These are phyloP conservation scores for Eucalyptus decipiens DNA, from an alignment of 345 rosid genomes.

Conservation along the genomic window DNA sequence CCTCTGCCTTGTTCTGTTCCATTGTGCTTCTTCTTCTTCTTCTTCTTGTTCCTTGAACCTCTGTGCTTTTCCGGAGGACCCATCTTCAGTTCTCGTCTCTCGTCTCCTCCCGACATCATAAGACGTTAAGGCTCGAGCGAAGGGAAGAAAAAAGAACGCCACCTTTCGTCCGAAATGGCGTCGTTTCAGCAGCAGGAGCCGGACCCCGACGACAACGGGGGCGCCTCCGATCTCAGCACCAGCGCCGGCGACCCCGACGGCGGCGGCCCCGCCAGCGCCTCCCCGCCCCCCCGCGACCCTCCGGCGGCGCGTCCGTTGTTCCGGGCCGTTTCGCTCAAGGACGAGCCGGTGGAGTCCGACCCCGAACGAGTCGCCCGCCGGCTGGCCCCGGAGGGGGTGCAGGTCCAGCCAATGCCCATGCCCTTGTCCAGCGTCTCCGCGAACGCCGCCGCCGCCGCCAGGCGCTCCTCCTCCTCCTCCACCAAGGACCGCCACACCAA, in stretches of 20 bases:
- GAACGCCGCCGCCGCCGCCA: not conserved
- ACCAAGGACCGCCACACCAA: conserved; percentile 49
- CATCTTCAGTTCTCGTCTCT: not conserved
- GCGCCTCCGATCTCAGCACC: conserved; percentile 28
- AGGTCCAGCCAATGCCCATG: not conserved
- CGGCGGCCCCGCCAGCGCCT: not conserved
- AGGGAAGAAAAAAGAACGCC: not conserved
- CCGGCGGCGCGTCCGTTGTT: not conserved
- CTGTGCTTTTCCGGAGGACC: not conserved
- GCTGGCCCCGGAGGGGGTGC: conserved; percentile 5
- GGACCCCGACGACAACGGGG: conserved; percentile 15
- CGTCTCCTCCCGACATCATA: not conserved
- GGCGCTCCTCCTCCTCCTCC: conserved; percentile 8
- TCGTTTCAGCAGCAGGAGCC: not conserved
- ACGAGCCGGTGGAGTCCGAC: conserved; percentile 21
- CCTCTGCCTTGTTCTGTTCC: not conserved
- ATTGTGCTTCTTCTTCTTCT: not conserved
- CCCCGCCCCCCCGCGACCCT: not conserved
- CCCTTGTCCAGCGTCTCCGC: not conserved
- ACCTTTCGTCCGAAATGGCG: not conserved
- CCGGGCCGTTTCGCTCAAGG: conserved; percentile 17
- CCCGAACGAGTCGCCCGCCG: not conserved
- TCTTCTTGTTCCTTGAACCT: not conserved
- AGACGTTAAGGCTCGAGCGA: not conserved
- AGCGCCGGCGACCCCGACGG: conserved; percentile 9